Percentiles rank a stretch among this genome's conserved stretches.
phyloP scores from a whole-genome alignment of 2,329 filamentous ascomycete species.

The Fusarium paranaense region DNA sequence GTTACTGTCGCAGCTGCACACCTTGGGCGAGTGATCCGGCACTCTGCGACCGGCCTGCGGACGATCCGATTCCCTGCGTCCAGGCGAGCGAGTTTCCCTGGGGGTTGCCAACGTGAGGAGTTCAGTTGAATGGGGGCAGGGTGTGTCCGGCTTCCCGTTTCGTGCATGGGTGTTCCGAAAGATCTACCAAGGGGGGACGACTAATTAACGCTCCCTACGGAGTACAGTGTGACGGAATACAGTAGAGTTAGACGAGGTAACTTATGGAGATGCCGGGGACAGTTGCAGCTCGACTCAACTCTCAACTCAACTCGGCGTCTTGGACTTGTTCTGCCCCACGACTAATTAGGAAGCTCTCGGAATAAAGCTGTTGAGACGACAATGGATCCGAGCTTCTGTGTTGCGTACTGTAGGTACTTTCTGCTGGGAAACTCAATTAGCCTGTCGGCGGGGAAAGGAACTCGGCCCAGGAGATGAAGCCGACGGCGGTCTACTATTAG shows the following conservation, averaged over 20 bases:
- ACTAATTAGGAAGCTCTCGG: constrained; percentile 17
- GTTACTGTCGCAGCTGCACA: constrained; percentile 9
- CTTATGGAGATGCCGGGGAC: not conserved
- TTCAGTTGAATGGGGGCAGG: not conserved
- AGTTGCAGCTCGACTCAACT: not conserved
- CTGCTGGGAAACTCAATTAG: not conserved
- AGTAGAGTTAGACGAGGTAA: not conserved
- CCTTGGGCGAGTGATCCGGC: constrained; percentile 28
- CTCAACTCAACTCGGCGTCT: not conserved
- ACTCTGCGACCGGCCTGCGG: constrained; percentile 3
- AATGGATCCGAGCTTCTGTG: not conserved
- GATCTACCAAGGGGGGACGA: not conserved
- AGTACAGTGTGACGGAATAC: not conserved
- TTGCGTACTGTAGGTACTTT: not conserved
- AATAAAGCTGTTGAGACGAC: constrained; percentile 3
- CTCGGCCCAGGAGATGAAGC: constrained; percentile 28
- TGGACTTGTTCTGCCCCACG: constrained; percentile 1
- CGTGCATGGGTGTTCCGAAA: not conserved
- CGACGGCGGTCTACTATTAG: constrained; percentile 17
- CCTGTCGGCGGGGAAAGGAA: constrained; percentile 10
- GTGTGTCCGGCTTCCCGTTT: not conserved
- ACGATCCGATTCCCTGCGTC: constrained; percentile 24
- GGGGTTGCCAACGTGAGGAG: not conserved
- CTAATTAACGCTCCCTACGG: not conserved
- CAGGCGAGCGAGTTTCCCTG: constrained; percentile 7